A percentile compares a stretch with the other conserved stretches of the same genome.
These are phyloP conservation scores for Anisogramma anomala DNA, from an alignment of 2,329 filamentous ascomycete species.

Conservation along the genomic window DNA sequence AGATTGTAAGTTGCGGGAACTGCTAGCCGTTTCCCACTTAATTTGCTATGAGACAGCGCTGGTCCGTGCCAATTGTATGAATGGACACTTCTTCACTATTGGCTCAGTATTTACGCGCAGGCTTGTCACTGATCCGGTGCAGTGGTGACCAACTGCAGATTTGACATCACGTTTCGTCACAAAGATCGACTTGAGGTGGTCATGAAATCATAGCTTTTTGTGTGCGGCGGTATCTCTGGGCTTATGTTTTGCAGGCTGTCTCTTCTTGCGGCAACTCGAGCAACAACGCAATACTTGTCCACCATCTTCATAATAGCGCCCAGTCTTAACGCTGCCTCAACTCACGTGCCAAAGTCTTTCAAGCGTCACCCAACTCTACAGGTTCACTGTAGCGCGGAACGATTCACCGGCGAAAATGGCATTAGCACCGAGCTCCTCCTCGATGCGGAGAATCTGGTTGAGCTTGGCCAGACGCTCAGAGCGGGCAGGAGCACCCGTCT, in stretches of 20 bases:
- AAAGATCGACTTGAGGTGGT: neutral
- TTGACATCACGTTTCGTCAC: too few species aligned
- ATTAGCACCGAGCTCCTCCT: slow-evolving; percentile 92
- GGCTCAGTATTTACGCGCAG: too few species aligned
- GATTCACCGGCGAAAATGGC: slow-evolving; percentile 84
- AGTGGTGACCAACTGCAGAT: too few species aligned
- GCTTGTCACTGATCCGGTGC: too few species aligned
- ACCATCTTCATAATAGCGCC: slow-evolving; percentile 4
- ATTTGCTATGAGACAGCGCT: too few species aligned
- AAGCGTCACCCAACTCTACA: slow-evolving; percentile 58
- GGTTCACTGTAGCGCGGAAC: slow-evolving; percentile 83
- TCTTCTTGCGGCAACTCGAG: slow-evolving; percentile 8
- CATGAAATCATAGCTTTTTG: slow-evolving; percentile 9
- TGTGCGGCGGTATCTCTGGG: slow-evolving; percentile 8
- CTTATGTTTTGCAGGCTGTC: slow-evolving; percentile 8
- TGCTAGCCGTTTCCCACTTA: too few species aligned
- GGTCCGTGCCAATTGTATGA: too few species aligned
- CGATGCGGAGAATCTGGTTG: slow-evolving; percentile 99
- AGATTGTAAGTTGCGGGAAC: too few species aligned
- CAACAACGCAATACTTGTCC: slow-evolving; percentile 9
- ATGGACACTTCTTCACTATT: too few species aligned
- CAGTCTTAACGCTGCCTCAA: slow-evolving; percentile 4
- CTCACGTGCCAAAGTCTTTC: slow-evolving; percentile 4
- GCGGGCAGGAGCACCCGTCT: slow-evolving; percentile 91
- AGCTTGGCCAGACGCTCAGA: slow-evolving; percentile 99